Base-by-base conservation (phyloP, 345 rosid species). In the Geranium brycei region DNA sequence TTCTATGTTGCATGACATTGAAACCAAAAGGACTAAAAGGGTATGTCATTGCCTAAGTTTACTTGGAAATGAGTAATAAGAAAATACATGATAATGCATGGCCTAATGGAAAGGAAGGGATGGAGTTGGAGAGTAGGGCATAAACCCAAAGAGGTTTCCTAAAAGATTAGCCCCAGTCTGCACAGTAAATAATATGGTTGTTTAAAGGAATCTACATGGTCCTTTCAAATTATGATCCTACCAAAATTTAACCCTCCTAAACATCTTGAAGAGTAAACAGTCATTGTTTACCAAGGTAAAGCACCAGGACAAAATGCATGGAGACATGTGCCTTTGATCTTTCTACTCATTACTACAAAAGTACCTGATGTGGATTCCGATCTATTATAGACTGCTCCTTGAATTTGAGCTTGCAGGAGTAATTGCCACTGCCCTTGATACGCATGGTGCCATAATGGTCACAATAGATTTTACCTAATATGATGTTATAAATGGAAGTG, bases 381-480 rank as follows among this genome's bases (percentile, higher is more conserved):
- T 93, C 99, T 64, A 93, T 88, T 74, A 93, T 87, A 59, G 97
- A 93, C 79, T 91, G 99, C 82, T 93, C 97, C 79, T 93, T 93
- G 84, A 93, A 93, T 80, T 93, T 90, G 71, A 93, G 85, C 83
- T 84, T 80, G 82, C 97, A 93, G 57, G 92, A 84, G 77, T 88
- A 91, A 56, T 75, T 85, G 67, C 84, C 88, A 68, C 89, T 85
- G 47, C 99, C 91, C 77, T 73, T 91, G 71, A 91, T 88, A 61
- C 95, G 96, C 97, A 93, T 93, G 58, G 97, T 84, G 17, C 97
- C 96, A 80, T 91, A 93, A 55, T 93, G 99, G 69, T 93, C 97
- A 62, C 95, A 91, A 71, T 93, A 93, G 69, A 93, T 83, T 78
- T 90, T 93, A 31, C 99, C 97, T 0, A 93, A 84, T 74, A 93